Base-by-base conservation (phyloP, 164 flowering plant species). In the Akebia trifoliata region DNA sequence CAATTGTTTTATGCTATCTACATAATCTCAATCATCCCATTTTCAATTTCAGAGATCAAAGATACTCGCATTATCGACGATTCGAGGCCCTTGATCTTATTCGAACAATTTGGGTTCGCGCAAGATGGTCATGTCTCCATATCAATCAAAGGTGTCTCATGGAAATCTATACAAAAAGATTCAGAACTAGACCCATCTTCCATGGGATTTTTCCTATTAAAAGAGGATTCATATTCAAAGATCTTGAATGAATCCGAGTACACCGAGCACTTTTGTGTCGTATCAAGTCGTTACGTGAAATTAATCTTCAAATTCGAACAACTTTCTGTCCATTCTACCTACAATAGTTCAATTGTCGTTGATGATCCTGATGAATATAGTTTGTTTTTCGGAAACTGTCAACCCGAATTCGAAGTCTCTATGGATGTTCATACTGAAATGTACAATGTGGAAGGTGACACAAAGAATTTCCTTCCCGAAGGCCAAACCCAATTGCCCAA, bases 21-120 rank as follows among this genome's bases (percentile, higher is more conserved):
- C 12, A 42, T 69, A 10, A 45, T 66, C 40, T 61, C 73, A 32
- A 34, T 8, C 56, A 38, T 66, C 50, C 69, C 68, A 9, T 12
- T 29, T 12, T 45, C 68, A 0, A 5, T 50, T 0, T 64, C 64
- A 0, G 80, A 80, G 68, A 77, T 75, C 56, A 69, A 61, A 51
- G 42, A 63, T 61, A 68, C 72, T 0, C 32, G 38, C 8, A 75
- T 80, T 43, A 2, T 51, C 29, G 60, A 62, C 2, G 80, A 80
- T 32, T 45, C 77, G 7, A 66, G 97, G 8, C 67, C 90, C 43
- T 75, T 83, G 84, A 86, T 90, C 73, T 86, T 83, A 54, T 75
- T 90, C 66, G 97, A 86, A 70, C 72, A 76, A 31, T 90, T 90
- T 81, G 97, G 97, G 1, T 90, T 90, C 80, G 83, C 97, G 4